These are phyloP conservation scores for Cutaneotrichosporon daszewskae DNA, from an alignment of 1,284 basidiomycete genomes.

Conservation along the genomic window DNA sequence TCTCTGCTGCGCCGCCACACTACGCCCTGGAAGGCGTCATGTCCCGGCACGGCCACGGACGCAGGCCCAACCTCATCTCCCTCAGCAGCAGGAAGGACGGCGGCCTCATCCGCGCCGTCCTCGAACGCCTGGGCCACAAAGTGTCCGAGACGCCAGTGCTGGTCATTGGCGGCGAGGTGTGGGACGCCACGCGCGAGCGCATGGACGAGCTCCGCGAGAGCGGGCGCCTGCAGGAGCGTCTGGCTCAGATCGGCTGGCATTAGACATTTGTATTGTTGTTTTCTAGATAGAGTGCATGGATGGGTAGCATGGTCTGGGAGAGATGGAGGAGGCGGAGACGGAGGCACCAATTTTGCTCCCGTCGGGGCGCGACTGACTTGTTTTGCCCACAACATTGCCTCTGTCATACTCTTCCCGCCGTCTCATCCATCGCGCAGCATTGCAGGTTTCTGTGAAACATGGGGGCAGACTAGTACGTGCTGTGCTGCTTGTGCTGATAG, in stretches of 20 bases:
- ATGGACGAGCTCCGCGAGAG: conserved; percentile 23
- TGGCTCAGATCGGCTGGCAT: conserved; percentile 11
- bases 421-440: neutral
- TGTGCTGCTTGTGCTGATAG: too few relatives aligned
- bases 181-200: conserved; percentile 18
- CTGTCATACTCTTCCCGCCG: neutral
- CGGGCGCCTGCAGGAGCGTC: conserved; percentile 21
- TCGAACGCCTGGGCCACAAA: conserved; percentile 24
- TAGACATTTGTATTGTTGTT: too few relatives aligned
- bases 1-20: conserved; percentile 17
- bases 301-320: too few relatives aligned
- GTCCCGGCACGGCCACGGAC: conserved; percentile 22
- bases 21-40: conserved; percentile 27
- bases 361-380: neutral
- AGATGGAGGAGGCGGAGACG: too few relatives aligned
- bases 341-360: too few relatives aligned
- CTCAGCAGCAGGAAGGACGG: conserved; percentile 24
- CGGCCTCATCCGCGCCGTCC: conserved; percentile 18
- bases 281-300: too few relatives aligned
- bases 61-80: conserved; percentile 24
- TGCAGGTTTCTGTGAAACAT: too few relatives aligned
- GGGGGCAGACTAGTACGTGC: too few relatives aligned
- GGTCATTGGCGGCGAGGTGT: conserved; percentile 30
- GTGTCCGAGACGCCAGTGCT: conserved; percentile 24
- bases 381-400: neutral